A percentile compares a stretch with the other conserved stretches of the same genome.
These are phyloP conservation scores for Ustilago bromivora DNA, from an alignment of 1,284 basidiomycete species.

Conservation along the genomic window DNA sequence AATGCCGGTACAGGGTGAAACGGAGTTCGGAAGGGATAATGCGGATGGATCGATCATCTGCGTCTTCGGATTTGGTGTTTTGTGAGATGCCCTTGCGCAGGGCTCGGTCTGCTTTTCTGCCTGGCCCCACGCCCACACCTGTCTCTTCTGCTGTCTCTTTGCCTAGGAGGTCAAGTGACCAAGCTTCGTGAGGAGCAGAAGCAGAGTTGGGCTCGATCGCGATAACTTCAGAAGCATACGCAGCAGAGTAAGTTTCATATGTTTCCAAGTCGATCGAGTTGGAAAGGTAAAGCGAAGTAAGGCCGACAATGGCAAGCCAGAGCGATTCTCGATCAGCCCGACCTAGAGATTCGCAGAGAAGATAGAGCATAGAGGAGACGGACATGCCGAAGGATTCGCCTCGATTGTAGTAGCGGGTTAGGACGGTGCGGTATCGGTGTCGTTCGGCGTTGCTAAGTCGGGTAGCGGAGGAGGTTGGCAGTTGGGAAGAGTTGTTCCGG, in stretches of 20 bases:
- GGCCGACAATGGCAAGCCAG: conserved; percentile 91
- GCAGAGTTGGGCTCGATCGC: conserved; percentile 46
- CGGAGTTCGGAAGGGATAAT: conserved; percentile 70
- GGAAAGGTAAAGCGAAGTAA: conserved; percentile 91
- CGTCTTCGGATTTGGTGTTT: conserved; percentile 45
- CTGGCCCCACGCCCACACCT: not conserved
- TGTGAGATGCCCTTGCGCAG: conserved; percentile 16
- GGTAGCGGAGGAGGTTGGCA: not conserved
- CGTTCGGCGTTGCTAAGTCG: conserved; percentile 46
- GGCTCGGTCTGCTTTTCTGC: conserved; percentile 8
- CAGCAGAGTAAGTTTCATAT: conserved; percentile 76
- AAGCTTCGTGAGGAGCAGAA: conserved; percentile 15
- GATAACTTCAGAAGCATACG: conserved; percentile 60
- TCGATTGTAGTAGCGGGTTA: conserved; percentile 78
- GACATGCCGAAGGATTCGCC: conserved; percentile 92
- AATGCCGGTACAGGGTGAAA: conserved; percentile 95
- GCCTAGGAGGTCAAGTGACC: conserved; percentile 35
- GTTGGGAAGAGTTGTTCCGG: not conserved
- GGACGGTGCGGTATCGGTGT: conserved; percentile 54
- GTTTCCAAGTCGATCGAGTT: conserved; percentile 85
- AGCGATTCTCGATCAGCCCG: conserved; percentile 92
- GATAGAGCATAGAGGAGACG: conserved; percentile 87
- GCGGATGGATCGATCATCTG: conserved; percentile 63
- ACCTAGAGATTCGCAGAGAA: conserved; percentile 87
- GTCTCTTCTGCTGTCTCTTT: not conserved